phyloP scores from a whole-genome alignment of 139 green algal genomes.

The Tetraselmis striata region DNA sequence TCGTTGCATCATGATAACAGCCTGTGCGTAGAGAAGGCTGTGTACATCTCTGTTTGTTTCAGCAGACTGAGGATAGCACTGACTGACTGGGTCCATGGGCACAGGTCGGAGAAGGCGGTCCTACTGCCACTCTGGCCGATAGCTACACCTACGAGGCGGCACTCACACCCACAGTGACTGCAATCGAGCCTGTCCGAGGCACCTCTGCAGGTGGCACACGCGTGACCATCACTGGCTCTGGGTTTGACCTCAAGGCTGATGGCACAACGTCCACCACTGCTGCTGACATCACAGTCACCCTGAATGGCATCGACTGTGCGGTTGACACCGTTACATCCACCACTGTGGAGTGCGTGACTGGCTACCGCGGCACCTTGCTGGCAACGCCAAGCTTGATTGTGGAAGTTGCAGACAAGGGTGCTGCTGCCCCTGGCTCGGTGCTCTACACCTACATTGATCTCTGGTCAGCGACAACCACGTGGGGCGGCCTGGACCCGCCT shows the following conservation, averaged over 20 bases:
- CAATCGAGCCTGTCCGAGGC: slow-evolving; percentile 26
- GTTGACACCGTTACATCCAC: background rate
- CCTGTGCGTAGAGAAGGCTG: too few species aligned
- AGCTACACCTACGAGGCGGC: slow-evolving; percentile 24
- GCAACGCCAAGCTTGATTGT: background rate
- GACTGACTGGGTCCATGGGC: too few species aligned
- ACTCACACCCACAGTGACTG: slow-evolving; percentile 28
- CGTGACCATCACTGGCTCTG: slow-evolving; percentile 24
- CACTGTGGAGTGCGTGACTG: slow-evolving; percentile 8
- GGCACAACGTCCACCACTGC: background rate
- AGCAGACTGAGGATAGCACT: too few species aligned
- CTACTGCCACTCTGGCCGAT: background rate
- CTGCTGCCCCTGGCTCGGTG: background rate
- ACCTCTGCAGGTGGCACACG: slow-evolving; percentile 45
- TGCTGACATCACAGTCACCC: background rate
- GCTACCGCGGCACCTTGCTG: background rate
- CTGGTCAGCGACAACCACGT: slow-evolving; percentile 51
- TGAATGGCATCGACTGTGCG: slow-evolving; percentile 17
- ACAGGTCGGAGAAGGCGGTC: too few species aligned
- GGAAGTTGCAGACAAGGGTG: background rate
- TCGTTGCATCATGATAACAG: too few species aligned
- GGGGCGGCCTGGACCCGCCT: slow-evolving; percentile 45
- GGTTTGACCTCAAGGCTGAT: background rate
- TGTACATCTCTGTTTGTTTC: too few species aligned
- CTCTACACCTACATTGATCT: slow-evolving; percentile 27